Percentiles rank a stretch among this genome's conserved stretches.
phyloP scores from a whole-genome alignment of 805 yeast genomes.

The Schwanniomyces vanrijiae region DNA sequence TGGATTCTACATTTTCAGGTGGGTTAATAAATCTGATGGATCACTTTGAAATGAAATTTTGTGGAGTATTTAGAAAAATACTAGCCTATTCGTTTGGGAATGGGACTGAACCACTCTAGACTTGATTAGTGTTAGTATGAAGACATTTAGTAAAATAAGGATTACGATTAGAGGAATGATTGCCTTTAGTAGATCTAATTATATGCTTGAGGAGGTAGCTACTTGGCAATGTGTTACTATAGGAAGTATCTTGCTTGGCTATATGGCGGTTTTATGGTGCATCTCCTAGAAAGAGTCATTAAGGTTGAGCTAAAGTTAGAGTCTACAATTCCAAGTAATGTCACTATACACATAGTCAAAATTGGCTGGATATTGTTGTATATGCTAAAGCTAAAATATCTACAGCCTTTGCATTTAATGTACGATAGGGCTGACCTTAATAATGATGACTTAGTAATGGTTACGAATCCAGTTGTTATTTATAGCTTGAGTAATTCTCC shows the following conservation, averaged over 20 bases:
- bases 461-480: neutral
- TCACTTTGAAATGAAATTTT: neutral
- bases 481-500: neutral
- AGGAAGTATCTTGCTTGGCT: neutral
- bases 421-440: neutral
- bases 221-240: constrained; percentile 1
- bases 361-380: neutral
- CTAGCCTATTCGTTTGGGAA: neutral
- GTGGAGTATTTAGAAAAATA: neutral
- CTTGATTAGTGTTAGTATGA: neutral
- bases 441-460: neutral
- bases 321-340: neutral
- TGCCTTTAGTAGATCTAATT: neutral
- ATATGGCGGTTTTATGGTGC: neutral
- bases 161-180: neutral
- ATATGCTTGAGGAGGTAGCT: neutral
- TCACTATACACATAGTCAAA: neutral
- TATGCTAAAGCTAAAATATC: neutral
- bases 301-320: neutral
- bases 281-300: neutral
- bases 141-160: neutral
- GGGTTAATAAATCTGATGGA: neutral
- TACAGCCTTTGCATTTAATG: neutral
- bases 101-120: neutral
- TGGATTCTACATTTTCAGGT: neutral